Base-by-base conservation (phyloP, 768 basidiomycete species). In the Auriscalpium orientale region DNA sequence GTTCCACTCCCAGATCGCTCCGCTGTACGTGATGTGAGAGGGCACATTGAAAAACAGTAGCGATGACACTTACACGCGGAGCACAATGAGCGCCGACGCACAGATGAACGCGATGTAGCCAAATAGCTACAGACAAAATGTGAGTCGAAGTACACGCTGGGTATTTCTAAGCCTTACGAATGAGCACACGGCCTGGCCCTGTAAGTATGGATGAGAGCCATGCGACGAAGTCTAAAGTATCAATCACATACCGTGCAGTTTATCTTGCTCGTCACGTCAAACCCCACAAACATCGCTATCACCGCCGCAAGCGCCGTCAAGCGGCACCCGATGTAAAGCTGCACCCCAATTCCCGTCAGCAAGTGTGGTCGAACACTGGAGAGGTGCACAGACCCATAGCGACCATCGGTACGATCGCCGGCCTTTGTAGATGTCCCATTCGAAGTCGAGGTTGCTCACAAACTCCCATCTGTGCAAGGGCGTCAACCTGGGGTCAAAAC, bases 301-400 rank as follows among this genome's bases (percentile, higher is more conserved):
- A 57, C 38, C 21, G 38, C 18, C 8, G 57, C 16, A 10, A 59
- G 52, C 4, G 55, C 46, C 10, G 40, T 53, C 38, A 11, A 49
- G 33, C 58, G 58, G 40, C 58, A 59, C 20, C 56, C 58, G 40
- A 57, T 21, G 33, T 59, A 59, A 16, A 59, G 46, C 58, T 59
- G 21, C 21, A 4, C 28, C 28, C 28, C 28, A 7, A 4, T 7
- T 28, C 51, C 20, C n/a, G 51, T 34, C 22, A 35, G 40, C n/a
- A n/a, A n/a, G n/a, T 20, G 6, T 28, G 1, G 22, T 18, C 18
- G 4, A 16, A 8, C 21, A 11, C 3, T 22, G 28, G 7, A 34
- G 21, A 33, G 34, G 11, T 28, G 5, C 2, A 28, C 18, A n/a
- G 22, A 15, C 58, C 8, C 37, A 59, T 55, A 59, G 57, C 5